These are phyloP conservation scores for Cichorium intybus DNA, from an alignment of 140 eudicot genomes.

Conservation along the genomic window DNA sequence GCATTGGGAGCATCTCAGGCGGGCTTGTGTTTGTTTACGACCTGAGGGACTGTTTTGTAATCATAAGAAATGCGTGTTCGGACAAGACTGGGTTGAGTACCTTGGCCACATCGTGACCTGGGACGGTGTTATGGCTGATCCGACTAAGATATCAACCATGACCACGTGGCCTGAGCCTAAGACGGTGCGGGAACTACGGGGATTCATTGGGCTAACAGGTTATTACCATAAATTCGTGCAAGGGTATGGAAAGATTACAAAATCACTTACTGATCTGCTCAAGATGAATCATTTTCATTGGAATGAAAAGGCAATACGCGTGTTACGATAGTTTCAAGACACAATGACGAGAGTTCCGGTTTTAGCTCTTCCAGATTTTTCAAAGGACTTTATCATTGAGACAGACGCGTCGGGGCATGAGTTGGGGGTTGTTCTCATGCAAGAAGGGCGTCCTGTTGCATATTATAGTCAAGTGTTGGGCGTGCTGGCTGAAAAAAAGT, in stretches of 20 bases:
- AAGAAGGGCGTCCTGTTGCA: not conserved
- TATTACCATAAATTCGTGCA: not conserved
- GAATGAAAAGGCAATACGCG: not conserved
- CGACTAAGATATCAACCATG: not conserved
- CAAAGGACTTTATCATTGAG: not conserved
- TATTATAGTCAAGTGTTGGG: not conserved
- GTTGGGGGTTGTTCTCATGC: not conserved
- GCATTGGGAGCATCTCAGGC: not conserved
- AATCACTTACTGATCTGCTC: not conserved
- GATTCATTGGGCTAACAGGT: not conserved
- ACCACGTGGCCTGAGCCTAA: not conserved
- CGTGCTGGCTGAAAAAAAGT: not conserved
- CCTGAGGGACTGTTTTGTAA: not conserved
- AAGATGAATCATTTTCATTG: not conserved
- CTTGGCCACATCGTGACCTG: not conserved
- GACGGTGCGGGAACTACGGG: not conserved
- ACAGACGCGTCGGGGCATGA: not conserved
- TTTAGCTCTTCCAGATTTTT: not conserved
- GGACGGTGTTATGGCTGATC: not conserved
- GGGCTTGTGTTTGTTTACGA: not conserved
- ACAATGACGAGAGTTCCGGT: not conserved
- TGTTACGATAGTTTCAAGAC: not conserved
- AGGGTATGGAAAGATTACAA: not conserved
- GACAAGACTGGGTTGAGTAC: not conserved
- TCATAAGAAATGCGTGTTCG: not conserved